Base-by-base conservation (phyloP, 2,329 filamentous ascomycete species). In the Aureobasidium sp. region DNA sequence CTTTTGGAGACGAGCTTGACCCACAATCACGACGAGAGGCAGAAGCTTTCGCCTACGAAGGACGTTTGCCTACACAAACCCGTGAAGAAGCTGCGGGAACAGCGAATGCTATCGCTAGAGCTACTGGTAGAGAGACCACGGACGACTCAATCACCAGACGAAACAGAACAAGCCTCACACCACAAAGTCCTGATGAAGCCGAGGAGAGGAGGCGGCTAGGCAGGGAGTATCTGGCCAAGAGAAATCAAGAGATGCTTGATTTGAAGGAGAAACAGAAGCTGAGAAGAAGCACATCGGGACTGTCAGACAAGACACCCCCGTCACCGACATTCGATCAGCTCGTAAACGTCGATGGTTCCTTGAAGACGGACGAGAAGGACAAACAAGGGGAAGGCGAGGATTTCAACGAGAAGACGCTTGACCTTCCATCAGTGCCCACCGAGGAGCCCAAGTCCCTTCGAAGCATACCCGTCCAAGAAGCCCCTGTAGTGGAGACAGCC, bases 1-100 rank as follows among this genome's bases (percentile, higher is more conserved):
- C 78, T 41, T 77, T 86, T 12, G 83, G 83, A 53, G 82, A 87
- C 70, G 84, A 85, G 57, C 78, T 86, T 41, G 79, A 83, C 57
- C 80, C 81, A 4, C 72, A 70, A 69, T 76, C 67, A 69, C 67
- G 67, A 64, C 71, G 64, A 63, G 63, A 71, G 71, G 62, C 70
- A 32, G 73, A 74, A 59, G 73, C 72, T 6, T 73, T 74, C 61
- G 73, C 73, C 5, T 75, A 67, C 63, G 71, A 74, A 63, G 72
- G 72, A 13, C 67, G 67, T 27, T 68, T 65, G 37, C 65, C 67
- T 17, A 66, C 24, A 36, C 70, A 48, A 64, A 67, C 67, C 71
- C 67, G 68, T 74, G 63, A 71, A 60, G 72, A 71, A 66, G 69
- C 66, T 51, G 64, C 65, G 32, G 71, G 67, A 46, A 71, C 70